phyloP scores from a whole-genome alignment of 495 filamentous ascomycete species.

The Darksidea phi region DNA sequence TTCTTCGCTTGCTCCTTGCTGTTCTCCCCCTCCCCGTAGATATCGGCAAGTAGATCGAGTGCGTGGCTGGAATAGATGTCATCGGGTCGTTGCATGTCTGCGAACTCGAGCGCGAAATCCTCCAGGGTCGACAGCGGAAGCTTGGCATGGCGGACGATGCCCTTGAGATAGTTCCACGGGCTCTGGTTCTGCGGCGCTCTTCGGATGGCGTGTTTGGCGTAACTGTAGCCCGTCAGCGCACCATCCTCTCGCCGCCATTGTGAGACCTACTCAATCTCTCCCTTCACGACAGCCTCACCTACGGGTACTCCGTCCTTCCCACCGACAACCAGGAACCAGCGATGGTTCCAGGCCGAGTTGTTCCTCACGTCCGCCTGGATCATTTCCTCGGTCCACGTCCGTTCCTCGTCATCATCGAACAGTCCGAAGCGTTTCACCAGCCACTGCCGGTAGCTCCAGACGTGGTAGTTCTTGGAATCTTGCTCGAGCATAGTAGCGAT shows the following conservation, averaged over 20 bases:
- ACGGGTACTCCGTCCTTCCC: conserved; percentile 48
- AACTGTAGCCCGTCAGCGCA: conserved; percentile 29
- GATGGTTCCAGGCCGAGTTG: conserved; percentile 96
- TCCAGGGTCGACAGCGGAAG: conserved; percentile 57
- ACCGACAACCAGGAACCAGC: conserved; percentile 86
- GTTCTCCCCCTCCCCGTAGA: conserved; percentile 61
- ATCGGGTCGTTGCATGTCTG: conserved; percentile 50
- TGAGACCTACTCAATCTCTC: conserved; percentile 62
- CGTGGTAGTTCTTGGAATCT: conserved; percentile 97
- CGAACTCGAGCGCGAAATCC: conserved; percentile 66
- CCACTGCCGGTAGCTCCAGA: conserved; percentile 93
- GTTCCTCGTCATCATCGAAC: conserved; percentile 65
- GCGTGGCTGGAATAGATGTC: conserved; percentile 63
- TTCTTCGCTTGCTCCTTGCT: conserved; percentile 58
- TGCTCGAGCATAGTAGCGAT: conserved; percentile 74
- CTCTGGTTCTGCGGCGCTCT: conserved; percentile 90
- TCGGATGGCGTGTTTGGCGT: conserved; percentile 64
- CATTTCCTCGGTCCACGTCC: conserved; percentile 65
- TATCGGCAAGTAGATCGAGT: conserved; percentile 84
- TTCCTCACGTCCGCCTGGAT: conserved; percentile 80
- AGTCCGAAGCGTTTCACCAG: conserved; percentile 77
- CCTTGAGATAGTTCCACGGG: conserved; percentile 87
- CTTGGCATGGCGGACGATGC: conserved; percentile 65
- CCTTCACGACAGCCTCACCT: conserved; percentile 63
- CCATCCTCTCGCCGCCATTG: background rate